Evolutionary conservation across 1,284 basidiomycete genomes (phyloP), one percentile per base, ranked within the genome.

Genomic region (Melampsora larici-populina): DNA sequence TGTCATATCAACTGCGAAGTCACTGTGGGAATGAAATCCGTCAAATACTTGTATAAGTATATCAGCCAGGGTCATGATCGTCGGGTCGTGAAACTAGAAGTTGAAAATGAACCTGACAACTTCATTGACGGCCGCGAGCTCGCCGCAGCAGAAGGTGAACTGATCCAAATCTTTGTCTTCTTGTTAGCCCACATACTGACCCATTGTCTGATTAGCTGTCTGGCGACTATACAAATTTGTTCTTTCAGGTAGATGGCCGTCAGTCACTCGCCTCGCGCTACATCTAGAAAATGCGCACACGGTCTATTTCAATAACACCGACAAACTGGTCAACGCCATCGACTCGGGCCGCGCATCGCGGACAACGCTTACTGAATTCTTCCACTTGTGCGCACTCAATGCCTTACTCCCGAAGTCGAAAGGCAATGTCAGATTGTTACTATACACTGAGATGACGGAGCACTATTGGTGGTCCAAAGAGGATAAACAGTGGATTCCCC

Each of bases 1-100:
- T 72, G 70, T 49, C 60, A 72, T 24, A 72, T 72, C 17, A 72
- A 72, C 48, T 72, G 40, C 40, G n/a, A n/a, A n/a, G n/a, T n/a
- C n/a, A n/a, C n/a, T n/a, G n/a, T n/a, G n/a, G n/a, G n/a, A n/a
- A n/a, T n/a, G n/a, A n/a, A n/a, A n/a, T n/a, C n/a, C n/a, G n/a
- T n/a, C n/a, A n/a, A n/a, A n/a, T n/a, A n/a, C n/a, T n/a, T n/a
- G n/a, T n/a, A n/a, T n/a, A 72, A 72, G 48, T 64, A 72, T 24
- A 64, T 72, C 1, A 40, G n/a, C 40, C 63, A 73, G 17, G 71
- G 62, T 0, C 8, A 55, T 6, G 62, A 51, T 26, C 7, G 43
- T 0, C n/a, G 24, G 8, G 17, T 15, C 17, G 21, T 64, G 18
- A 3, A 24, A 0, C 18, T 62, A 3, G 60, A 64, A 26, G 31